Percentiles rank a stretch among this genome's conserved stretches.
Evolutionary conservation across 495 filamentous ascomycete species (phyloP).

Genomic region (Penicillium longicatenatum): DNA sequence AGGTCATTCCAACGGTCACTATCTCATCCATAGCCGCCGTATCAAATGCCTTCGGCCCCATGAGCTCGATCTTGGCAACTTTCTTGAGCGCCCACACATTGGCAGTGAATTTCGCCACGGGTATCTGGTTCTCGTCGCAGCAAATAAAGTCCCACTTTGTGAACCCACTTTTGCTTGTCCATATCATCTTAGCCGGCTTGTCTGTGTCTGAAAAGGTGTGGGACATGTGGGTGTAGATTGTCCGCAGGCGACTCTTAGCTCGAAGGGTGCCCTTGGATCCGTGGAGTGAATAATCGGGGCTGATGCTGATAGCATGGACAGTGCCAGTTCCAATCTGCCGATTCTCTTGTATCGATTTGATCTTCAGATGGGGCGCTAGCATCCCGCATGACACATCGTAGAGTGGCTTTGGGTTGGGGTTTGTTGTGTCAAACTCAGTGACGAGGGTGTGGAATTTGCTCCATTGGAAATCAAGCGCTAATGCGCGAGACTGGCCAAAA

Average conservation of each 20-base stretch:
- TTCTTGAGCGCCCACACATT: conserved; percentile 28
- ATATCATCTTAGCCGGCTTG: conserved; percentile 19
- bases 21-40: conserved; percentile 25
- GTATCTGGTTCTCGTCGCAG: conserved; percentile 19
- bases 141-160: conserved; percentile 30
- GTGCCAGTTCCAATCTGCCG: conserved; percentile 20
- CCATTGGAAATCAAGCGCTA: background rate
- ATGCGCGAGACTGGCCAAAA: background rate
- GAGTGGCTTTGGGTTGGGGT: conserved; percentile 5
- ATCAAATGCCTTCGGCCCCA: conserved; percentile 17
- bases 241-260: conserved; percentile 22
- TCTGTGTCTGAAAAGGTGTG: conserved; percentile 19
- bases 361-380: conserved; percentile 19
- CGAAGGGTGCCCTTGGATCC: conserved; percentile 17
- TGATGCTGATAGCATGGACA: conserved; percentile 18
- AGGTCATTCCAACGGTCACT: conserved; percentile 25
- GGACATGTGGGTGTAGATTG: conserved; percentile 25
- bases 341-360: conserved; percentile 8
- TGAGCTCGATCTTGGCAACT: conserved; percentile 21
- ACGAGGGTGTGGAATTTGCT: conserved; percentile 1
- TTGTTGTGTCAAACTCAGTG: conserved; percentile 1
- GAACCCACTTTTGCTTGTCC: conserved; percentile 22
- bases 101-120: conserved; percentile 20
- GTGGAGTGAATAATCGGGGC: conserved; percentile 19
- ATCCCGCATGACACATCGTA: conserved; percentile 9